Base-by-base conservation (phyloP, 2,329 filamentous ascomycete genomes). In the Aspergillus glaucus region DNA sequence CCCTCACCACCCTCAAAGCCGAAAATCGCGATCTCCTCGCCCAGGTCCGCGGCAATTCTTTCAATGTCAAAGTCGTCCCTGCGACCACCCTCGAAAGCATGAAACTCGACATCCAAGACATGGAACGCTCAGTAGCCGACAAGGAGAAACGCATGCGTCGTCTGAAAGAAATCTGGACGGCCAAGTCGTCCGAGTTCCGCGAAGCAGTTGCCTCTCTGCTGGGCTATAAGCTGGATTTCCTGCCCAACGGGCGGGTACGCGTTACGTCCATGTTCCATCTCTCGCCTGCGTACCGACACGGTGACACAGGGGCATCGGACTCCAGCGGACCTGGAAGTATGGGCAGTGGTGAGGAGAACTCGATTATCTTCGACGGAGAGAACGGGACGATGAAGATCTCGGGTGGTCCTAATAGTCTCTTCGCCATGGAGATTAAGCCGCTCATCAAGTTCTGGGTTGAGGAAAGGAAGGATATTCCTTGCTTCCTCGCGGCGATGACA, bases 341-440 rank as follows among this genome's bases (percentile, higher is more conserved):
- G 71, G 69, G 69, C 39, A 68, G 71, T 26, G 71, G 69, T 4
- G 73, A 76, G 51, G 76, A 77, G 54, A 80, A 82, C 52, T 79
- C 74, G 4, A 83, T 84, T 42, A 82, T 95, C 0, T 96, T 96
- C 66, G 90, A 95, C 68, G 90, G 90, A 45, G 90, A 96, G 72
- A 84, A 87, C 50, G 93, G 92, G 6, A 96, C 91, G 1, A 98
- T 98, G 93, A 98, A 98, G 77, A 87, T 98, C 49, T 88, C 86
- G 30, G 93, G 93, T 1, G 93, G 93, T 0, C 88, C 90, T 1
- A 81, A 87, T 63, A 94, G 88, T 63, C 78, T 82, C 10, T 98
- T 98, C 69, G 93, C 91, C 1, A 74, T 81, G 48, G 85, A 90
- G 68, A 95, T 98, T 54, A 80, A 80, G 55, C 86, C 88, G 62